Percentiles rank a stretch among this genome's conserved stretches.
Conservation (phyloP, 163 green algal species). For the Chloromonas sp. region DNA sequence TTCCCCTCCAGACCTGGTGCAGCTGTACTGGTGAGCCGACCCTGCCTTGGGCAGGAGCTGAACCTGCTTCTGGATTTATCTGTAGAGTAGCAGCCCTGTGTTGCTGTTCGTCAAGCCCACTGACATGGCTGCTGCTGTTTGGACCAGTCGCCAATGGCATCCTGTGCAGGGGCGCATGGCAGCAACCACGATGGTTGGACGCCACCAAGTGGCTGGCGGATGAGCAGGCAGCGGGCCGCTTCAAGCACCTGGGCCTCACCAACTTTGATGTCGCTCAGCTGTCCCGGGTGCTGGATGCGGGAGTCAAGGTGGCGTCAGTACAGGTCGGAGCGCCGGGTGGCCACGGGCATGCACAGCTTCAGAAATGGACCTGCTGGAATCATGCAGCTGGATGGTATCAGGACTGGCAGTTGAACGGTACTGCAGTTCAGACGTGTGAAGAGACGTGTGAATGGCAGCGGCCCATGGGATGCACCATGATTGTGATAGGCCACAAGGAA, state of each 20-base stretch:
- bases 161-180: not conserved
- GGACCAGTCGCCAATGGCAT: not conserved
- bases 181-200: not conserved
- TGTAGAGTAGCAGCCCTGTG: not conserved
- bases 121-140: not conserved
- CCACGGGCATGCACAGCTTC: no score
- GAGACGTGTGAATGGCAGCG: no score
- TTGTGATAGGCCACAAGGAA: no score
- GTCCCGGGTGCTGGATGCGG: not conserved
- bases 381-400: no score
- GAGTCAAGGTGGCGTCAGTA: slow-evolving; percentile 1
- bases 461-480: no score
- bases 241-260: slow-evolving; percentile 2
- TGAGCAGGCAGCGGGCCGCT: not conserved
- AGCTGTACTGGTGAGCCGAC: not conserved
- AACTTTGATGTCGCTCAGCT: slow-evolving; percentile 5
- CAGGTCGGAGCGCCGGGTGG: not conserved
- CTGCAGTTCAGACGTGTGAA: no score
- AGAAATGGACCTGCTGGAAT: no score
- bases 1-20: not conserved
- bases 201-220: not conserved
- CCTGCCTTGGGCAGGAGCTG: not conserved
- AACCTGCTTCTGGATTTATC: not conserved
- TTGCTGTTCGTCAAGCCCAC: not conserved
- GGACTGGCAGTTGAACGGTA: no score